Conservation (phyloP, 176 grass and related monocot species). For the Juncus effusus region DNA sequence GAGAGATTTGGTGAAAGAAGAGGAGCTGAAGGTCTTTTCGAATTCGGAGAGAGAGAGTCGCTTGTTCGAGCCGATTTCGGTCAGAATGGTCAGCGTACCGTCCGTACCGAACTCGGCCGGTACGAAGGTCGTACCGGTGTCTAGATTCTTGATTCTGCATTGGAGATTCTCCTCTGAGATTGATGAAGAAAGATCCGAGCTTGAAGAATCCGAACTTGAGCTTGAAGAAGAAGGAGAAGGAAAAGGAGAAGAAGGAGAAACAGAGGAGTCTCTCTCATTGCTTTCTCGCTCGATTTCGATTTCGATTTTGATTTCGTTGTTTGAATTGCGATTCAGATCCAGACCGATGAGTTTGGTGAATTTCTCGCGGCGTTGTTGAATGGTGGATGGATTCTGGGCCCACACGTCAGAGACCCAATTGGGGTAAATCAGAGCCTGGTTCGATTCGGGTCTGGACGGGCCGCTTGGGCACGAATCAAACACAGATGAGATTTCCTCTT, state of each 20-base stretch:
- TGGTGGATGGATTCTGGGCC: conserved; percentile 13
- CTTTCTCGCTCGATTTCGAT: not conserved
- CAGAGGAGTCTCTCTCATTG: not conserved
- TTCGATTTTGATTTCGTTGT: not conserved
- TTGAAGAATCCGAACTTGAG: not conserved
- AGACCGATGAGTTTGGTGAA: conserved; percentile 37
- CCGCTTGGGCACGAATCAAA: conserved; percentile 24
- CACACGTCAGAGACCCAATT: conserved; percentile 22
- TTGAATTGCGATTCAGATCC: conserved; percentile 11
- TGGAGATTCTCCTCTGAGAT: conserved; percentile 28
- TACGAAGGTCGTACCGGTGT: conserved; percentile 27
- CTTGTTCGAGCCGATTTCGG: conserved; percentile 14
- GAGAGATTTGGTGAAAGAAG: conserved; percentile 24
- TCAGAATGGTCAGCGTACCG: conserved; percentile 21
- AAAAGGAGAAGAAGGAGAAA: conserved; percentile 9
- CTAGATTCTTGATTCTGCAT: conserved; percentile 34
- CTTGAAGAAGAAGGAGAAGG: conserved; percentile 15
- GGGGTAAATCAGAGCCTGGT: conserved; percentile 10
- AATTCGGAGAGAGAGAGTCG: conserved; percentile 21
- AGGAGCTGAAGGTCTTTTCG: conserved; percentile 18
- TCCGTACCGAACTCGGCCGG: conserved; percentile 16
- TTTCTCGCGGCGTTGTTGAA: conserved; percentile 32
- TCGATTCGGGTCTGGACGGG: conserved; percentile 6
- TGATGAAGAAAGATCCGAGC: not conserved
- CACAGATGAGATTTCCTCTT: conserved; percentile 24